Evolutionary conservation across 371 early-diverging fungal species (phyloP).

Genomic region (Mucor mucedo): DNA sequence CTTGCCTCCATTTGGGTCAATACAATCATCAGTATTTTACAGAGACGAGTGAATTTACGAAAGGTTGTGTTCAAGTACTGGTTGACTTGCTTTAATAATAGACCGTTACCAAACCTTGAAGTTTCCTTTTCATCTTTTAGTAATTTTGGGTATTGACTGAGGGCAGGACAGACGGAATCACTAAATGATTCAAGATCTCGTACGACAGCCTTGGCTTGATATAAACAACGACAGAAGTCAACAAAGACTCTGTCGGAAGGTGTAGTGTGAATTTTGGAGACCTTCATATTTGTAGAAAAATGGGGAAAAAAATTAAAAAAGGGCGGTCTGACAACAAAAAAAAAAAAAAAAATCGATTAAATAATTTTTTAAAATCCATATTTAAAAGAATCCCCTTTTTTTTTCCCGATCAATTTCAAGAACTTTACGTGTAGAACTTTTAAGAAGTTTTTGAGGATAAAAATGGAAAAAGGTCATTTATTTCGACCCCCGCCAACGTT

Average conservation of each 20-base stretch:
- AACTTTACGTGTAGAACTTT: slow-evolving; percentile 13
- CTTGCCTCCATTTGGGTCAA: slow-evolving; percentile 40
- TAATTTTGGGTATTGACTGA: slow-evolving; percentile 25
- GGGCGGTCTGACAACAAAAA: neutral
- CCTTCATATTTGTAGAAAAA: neutral
- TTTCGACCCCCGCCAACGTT: too few relatives aligned
- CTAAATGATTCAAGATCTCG: slow-evolving; percentile 45
- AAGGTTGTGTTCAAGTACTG: slow-evolving; percentile 45
- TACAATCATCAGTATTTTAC: slow-evolving; percentile 38
- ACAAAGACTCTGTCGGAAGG: slow-evolving; percentile 35
- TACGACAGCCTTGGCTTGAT: slow-evolving; percentile 53
- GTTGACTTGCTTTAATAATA: slow-evolving; percentile 36
- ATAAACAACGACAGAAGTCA: slow-evolving; percentile 50
- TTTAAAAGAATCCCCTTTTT: slow-evolving; percentile 27
- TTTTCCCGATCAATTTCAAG: slow-evolving; percentile 19
- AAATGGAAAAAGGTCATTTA: neutral
- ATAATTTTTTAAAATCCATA: slow-evolving; percentile 19
- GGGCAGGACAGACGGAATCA: slow-evolving; percentile 34
- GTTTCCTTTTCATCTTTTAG: slow-evolving; percentile 22
- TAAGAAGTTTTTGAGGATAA: slow-evolving; percentile 19
- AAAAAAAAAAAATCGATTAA: slow-evolving; percentile 4
- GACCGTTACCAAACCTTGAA: slow-evolving; percentile 14
- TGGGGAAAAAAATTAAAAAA: neutral
- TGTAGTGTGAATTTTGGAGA: neutral
- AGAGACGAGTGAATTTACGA: slow-evolving; percentile 45